Conservation (phyloP, 1,284 basidiomycete genomes). For the Pascua guehoae region DNA sequence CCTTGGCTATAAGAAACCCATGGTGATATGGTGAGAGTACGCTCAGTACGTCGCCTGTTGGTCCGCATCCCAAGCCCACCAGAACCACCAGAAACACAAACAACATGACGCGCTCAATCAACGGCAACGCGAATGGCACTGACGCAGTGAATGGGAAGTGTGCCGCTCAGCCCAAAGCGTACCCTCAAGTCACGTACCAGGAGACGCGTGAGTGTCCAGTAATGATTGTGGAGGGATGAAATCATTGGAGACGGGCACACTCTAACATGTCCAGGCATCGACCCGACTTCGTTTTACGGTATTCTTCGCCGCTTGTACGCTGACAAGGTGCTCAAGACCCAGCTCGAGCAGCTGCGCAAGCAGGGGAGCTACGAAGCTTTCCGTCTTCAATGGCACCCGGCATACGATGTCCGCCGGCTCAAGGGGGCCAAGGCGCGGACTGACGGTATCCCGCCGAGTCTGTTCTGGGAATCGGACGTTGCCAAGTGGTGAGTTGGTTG, state of each 20-base stretch:
- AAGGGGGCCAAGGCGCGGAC: conserved; percentile 18
- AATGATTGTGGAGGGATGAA: background rate
- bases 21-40: too few relatives aligned
- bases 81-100: too few relatives aligned
- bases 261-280: conserved; percentile 10
- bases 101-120: too few relatives aligned
- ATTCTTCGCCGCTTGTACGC: conserved; percentile 27
- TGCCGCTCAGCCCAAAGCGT: background rate
- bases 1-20: too few relatives aligned
- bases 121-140: too few relatives aligned
- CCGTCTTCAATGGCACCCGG: conserved; percentile 31
- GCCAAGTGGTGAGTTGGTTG: conserved; percentile 36
- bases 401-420: conserved; percentile 28
- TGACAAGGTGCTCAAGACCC: conserved; percentile 32
- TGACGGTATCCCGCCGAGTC: conserved; percentile 29
- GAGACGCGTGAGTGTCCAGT: background rate
- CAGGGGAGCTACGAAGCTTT: conserved; percentile 39
- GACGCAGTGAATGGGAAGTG: too few relatives aligned
- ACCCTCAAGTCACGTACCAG: background rate
- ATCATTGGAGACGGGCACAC: conserved; percentile 2
- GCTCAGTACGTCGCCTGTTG: too few relatives aligned
- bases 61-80: too few relatives aligned
- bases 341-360: conserved; percentile 32
- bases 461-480: conserved; percentile 38
- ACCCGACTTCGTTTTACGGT: conserved; percentile 28